phyloP scores from a whole-genome alignment of 208 protist species.

The Vickermania ingenoplastis region DNA sequence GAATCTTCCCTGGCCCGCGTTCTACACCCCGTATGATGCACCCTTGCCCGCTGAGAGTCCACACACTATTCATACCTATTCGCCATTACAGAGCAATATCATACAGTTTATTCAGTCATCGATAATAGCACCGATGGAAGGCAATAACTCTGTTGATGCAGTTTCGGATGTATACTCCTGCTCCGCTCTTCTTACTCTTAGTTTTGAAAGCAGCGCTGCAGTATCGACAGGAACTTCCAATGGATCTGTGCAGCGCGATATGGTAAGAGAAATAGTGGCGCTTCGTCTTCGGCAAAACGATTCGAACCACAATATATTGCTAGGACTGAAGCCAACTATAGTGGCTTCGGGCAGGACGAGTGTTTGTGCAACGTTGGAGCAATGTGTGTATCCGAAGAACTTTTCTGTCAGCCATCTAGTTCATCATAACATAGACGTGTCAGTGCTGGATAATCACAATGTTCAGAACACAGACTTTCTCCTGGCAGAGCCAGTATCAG shows the following conservation, averaged over 20 bases:
- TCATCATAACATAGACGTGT: slow-evolving; percentile 48
- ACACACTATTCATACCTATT: slow-evolving; percentile 10
- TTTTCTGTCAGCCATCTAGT: slow-evolving; percentile 61
- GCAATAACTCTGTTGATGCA: slow-evolving; percentile 47
- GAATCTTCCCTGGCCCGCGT: slow-evolving; percentile 62
- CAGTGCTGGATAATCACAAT: slow-evolving; percentile 60
- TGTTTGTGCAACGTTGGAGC: slow-evolving; percentile 73
- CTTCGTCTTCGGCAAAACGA: slow-evolving; percentile 72
- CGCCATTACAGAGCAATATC: slow-evolving; percentile 29
- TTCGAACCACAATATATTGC: slow-evolving; percentile 74
- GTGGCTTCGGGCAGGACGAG: slow-evolving; percentile 68
- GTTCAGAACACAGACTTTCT: slow-evolving; percentile 20
- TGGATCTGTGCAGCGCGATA: slow-evolving; percentile 16
- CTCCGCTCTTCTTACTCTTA: slow-evolving; percentile 50
- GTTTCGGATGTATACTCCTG: slow-evolving; percentile 65
- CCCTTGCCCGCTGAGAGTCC: slow-evolving; percentile 1
- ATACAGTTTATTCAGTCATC: slow-evolving; percentile 61
- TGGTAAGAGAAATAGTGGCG: slow-evolving; percentile 69
- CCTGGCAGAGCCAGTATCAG: slow-evolving; percentile 56
- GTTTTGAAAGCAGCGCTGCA: neutral
- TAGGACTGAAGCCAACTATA: slow-evolving; percentile 41
- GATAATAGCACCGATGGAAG: slow-evolving; percentile 46
- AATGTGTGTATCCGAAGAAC: slow-evolving; percentile 71
- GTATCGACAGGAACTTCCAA: neutral
- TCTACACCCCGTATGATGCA: slow-evolving; percentile 21